A percentile compares a stretch with the other conserved stretches of the same genome.
Evolutionary conservation across 495 filamentous ascomycete genomes (phyloP).

Genomic region (Amniculicola lignicola): DNA sequence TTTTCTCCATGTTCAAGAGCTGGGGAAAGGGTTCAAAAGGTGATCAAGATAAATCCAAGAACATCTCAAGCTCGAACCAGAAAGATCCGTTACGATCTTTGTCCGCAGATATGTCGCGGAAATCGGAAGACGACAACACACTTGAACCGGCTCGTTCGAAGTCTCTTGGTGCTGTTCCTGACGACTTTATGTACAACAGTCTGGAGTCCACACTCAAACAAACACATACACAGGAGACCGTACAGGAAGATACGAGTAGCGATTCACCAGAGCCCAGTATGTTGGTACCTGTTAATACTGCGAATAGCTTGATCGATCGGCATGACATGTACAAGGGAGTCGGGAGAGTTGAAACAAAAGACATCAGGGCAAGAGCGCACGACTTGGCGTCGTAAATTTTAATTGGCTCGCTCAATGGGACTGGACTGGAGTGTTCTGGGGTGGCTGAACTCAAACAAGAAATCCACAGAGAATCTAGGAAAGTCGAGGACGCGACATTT

Average conservation of each 20-base stretch:
- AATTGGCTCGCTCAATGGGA: too few relatives aligned
- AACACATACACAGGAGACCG: slow-evolving; percentile 1
- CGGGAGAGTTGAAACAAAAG: slow-evolving; percentile 25
- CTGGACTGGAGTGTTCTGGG: too few relatives aligned
- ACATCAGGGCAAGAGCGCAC: slow-evolving; percentile 22
- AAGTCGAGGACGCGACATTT: not conserved
- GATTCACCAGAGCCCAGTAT: not conserved
- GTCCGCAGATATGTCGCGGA: slow-evolving; percentile 6
- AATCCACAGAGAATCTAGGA: not conserved
- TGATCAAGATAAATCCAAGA: slow-evolving; percentile 3
- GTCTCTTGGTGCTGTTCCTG: slow-evolving; percentile 26
- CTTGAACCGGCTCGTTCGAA: slow-evolving; percentile 25
- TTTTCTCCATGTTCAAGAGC: slow-evolving; percentile 17
- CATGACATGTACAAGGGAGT: slow-evolving; percentile 26
- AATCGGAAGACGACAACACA: not conserved
- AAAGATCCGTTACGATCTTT: slow-evolving; percentile 17
- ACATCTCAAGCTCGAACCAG: not conserved
- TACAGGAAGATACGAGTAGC: not conserved
- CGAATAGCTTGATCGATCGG: slow-evolving; percentile 24
- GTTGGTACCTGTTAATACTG: slow-evolving; percentile 19
- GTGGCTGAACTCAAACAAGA: not conserved
- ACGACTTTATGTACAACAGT: slow-evolving; percentile 14
- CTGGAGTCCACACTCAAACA: slow-evolving; percentile 8
- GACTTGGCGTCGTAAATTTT: slow-evolving; percentile 1
- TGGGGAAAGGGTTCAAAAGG: slow-evolving; percentile 8